Evolutionary conservation across 441 rosid genomes (phyloP).

Genomic region (Cnidoscolus chayamansa): DNA sequence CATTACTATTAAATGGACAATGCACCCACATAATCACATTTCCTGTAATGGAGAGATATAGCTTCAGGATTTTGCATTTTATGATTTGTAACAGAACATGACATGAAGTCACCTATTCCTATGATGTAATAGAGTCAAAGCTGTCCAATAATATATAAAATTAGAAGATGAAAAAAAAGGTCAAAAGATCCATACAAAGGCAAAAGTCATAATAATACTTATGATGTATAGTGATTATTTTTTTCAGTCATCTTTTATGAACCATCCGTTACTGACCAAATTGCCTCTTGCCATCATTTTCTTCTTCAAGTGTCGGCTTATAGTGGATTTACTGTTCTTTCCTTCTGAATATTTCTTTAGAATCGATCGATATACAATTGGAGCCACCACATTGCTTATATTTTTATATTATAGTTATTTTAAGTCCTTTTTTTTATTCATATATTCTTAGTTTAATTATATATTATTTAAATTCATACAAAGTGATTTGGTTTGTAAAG

Average conservation of each 20-base stretch:
- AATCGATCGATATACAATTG: too few relatives aligned
- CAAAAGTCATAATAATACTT: neutral
- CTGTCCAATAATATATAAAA: neutral
- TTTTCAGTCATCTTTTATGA: constrained; percentile 19
- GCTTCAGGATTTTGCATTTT: constrained; percentile 12
- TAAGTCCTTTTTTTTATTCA: too few relatives aligned
- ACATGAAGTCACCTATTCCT: constrained; percentile 8
- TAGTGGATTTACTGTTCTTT: constrained; percentile 1
- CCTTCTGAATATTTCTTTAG: neutral
- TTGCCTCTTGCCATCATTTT: neutral
- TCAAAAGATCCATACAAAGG: neutral
- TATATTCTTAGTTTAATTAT: too few relatives aligned
- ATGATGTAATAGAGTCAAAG: constrained; percentile 16
- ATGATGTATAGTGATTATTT: neutral
- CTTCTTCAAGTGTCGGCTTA: neutral
- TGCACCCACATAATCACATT: neutral
- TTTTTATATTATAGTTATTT: too few relatives aligned
- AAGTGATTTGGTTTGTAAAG: too few relatives aligned
- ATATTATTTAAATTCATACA: too few relatives aligned
- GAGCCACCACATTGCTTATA: too few relatives aligned
- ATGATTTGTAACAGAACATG: constrained; percentile 1
- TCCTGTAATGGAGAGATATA: constrained; percentile 5
- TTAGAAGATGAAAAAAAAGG: neutral
- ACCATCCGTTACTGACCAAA: constrained; percentile 18
- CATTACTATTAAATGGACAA: neutral